Evolutionary conservation across 192 early-diverging fungal genomes (phyloP).

Genomic region (Entomortierella parvispora): DNA sequence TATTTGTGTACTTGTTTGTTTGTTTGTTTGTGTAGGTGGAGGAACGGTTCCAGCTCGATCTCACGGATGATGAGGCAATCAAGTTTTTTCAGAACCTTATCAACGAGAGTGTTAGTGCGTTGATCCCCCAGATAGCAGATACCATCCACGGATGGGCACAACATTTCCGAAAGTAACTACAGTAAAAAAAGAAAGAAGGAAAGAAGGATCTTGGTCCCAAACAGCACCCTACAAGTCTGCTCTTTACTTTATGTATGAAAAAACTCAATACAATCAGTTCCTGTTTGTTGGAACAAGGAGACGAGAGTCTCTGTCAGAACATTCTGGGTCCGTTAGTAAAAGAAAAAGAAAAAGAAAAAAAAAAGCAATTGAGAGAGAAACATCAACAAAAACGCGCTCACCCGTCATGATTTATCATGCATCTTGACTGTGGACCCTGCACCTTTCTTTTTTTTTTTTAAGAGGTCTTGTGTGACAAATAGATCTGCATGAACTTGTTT

Average conservation of each 20-base stretch:
- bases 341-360: background rate
- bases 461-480: background rate
- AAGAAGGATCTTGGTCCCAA: background rate
- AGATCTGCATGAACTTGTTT: too few species aligned
- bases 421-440: too few species aligned
- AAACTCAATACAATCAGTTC: too few species aligned
- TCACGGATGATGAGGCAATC: slow-evolving; percentile 94
- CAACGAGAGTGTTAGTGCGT: slow-evolving; percentile 91
- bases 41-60: slow-evolving; percentile 93
- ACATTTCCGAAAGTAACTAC: slow-evolving; percentile 70
- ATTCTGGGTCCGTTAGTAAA: background rate
- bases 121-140: slow-evolving; percentile 99
- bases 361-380: background rate
- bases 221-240: too few species aligned
- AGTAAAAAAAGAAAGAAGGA: background rate
- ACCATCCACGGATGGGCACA: slow-evolving; percentile 97
- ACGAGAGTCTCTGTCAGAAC: too few species aligned
- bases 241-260: too few species aligned
- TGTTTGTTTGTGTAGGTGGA: slow-evolving; percentile 76
- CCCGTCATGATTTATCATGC: background rate
- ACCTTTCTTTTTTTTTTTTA: background rate
- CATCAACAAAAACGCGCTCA: background rate
- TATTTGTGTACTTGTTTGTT: background rate
- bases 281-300: too few species aligned
- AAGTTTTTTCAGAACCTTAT: slow-evolving; percentile 93